Conservation (phyloP, 2,329 filamentous ascomycete species). For the Arachnomyces sp. region DNA sequence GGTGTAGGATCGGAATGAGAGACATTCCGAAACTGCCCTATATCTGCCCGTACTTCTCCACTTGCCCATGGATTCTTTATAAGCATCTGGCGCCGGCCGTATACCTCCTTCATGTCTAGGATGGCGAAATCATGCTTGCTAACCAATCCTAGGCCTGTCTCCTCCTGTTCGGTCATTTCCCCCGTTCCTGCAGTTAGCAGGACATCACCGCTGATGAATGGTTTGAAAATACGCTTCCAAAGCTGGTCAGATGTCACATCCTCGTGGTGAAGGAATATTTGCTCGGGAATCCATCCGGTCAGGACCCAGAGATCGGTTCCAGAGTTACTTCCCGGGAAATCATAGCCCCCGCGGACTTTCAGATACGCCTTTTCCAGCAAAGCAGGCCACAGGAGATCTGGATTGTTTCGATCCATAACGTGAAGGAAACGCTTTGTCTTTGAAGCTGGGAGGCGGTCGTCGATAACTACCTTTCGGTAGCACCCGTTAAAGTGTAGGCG, state of each 20-base stretch:
- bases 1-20: slow-evolving; percentile 5
- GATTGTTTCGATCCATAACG: slow-evolving; percentile 77
- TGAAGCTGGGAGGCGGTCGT: slow-evolving; percentile 69
- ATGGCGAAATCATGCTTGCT: slow-evolving; percentile 93
- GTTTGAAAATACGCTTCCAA: slow-evolving; percentile 68
- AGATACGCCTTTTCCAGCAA: slow-evolving; percentile 93
- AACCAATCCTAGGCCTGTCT: slow-evolving; percentile 71
- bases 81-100: slow-evolving; percentile 59
- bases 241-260: slow-evolving; percentile 67
- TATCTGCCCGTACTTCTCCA: slow-evolving; percentile 40
- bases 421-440: slow-evolving; percentile 68
- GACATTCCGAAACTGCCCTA: slow-evolving; percentile 9
- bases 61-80: slow-evolving; percentile 96
- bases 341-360: slow-evolving; percentile 90
- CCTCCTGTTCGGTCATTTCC: slow-evolving; percentile 65
- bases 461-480: slow-evolving; percentile 76
- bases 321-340: slow-evolving; percentile 96
- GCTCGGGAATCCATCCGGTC: slow-evolving; percentile 94
- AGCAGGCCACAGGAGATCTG: slow-evolving; percentile 79
- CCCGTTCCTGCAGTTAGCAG: slow-evolving; percentile 87
- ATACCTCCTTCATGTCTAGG: slow-evolving; percentile 61
- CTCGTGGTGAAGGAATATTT: slow-evolving; percentile 81
- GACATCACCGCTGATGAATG: slow-evolving; percentile 70
- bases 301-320: slow-evolving; percentile 89
- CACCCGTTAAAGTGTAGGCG: slow-evolving; percentile 95